phyloP scores from a whole-genome alignment of 2,329 filamentous ascomycete genomes.

The Ophiosphaerella korrae region DNA sequence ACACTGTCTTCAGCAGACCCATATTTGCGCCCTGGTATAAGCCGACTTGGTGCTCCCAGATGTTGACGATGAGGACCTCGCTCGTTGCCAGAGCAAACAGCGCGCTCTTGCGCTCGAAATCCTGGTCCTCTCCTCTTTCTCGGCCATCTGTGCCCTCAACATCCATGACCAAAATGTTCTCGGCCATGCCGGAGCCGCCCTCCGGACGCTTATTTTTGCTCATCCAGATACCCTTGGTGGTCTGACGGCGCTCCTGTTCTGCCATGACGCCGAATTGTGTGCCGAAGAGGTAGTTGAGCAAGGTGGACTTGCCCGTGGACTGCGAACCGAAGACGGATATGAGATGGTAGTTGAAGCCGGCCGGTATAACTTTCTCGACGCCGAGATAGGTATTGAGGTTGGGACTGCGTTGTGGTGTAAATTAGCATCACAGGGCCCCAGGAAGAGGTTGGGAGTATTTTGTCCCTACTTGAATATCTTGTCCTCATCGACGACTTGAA shows the following conservation, averaged over 20 bases:
- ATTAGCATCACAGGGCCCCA: slow-evolving; percentile 24
- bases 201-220: slow-evolving; percentile 83
- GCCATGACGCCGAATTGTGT: slow-evolving; percentile 98
- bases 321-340: slow-evolving; percentile 99
- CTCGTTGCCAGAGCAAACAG: slow-evolving; percentile 96
- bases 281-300: slow-evolving; percentile 93
- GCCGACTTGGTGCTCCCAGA: slow-evolving; percentile 99
- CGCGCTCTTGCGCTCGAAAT: slow-evolving; percentile 98
- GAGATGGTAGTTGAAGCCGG: slow-evolving; percentile 98
- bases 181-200: slow-evolving; percentile 72
- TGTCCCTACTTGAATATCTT: slow-evolving; percentile 86
- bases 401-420: slow-evolving; percentile 57
- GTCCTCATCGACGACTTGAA: slow-evolving; percentile 95
- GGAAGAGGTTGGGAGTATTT: slow-evolving; percentile 36
- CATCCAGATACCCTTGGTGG: slow-evolving; percentile 99
- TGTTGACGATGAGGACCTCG: slow-evolving; percentile 97
- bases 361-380: slow-evolving; percentile 77
- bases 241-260: slow-evolving; percentile 90
- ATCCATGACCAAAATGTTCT: slow-evolving; percentile 99
- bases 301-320: slow-evolving; percentile 96
- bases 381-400: slow-evolving; percentile 82
- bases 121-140: slow-evolving; percentile 95
- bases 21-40: slow-evolving; percentile 99
- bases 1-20: slow-evolving; percentile 97
- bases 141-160: slow-evolving; percentile 97